Percentiles rank a stretch among this genome's conserved stretches.
Evolutionary conservation across 1,284 basidiomycete species (phyloP).

Genomic region (Apiotrichum laibachii): DNA sequence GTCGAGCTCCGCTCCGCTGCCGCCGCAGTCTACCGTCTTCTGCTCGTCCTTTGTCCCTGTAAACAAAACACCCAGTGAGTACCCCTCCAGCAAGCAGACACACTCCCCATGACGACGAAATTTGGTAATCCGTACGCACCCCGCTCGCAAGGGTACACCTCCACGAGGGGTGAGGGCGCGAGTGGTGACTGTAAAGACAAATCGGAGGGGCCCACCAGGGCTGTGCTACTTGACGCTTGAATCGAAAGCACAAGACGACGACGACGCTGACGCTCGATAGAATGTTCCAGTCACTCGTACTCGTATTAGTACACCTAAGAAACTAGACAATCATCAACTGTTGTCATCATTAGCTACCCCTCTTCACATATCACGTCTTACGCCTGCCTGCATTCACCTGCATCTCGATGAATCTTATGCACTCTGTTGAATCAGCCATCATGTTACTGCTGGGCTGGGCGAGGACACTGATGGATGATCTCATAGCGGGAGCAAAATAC

Average conservation of each 20-base stretch:
- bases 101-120: slow-evolving; percentile 30
- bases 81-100: not conserved
- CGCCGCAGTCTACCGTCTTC: too few relatives aligned
- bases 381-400: not conserved
- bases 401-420: not conserved
- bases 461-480: too few relatives aligned
- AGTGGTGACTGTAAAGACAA: slow-evolving; percentile 36
- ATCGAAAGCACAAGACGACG: not conserved
- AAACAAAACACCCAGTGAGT: not conserved
- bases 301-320: not conserved
- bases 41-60: not conserved
- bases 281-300: not conserved
- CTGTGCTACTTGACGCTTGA: not conserved
- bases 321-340: not conserved
- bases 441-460: too few relatives aligned
- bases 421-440: too few relatives aligned
- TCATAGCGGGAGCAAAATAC: too few relatives aligned
- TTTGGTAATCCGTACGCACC: slow-evolving; percentile 42
- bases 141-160: slow-evolving; percentile 14
- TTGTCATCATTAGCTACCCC: not conserved
- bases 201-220: slow-evolving; percentile 29
- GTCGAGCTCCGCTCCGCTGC: not conserved
- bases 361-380: not conserved
- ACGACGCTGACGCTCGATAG: not conserved
- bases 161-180: slow-evolving; percentile 21